Evolutionary conservation across 2,329 filamentous ascomycete species (phyloP), one percentile per base, ranked within the genome.

Genomic region (Aspergillus ruber): DNA sequence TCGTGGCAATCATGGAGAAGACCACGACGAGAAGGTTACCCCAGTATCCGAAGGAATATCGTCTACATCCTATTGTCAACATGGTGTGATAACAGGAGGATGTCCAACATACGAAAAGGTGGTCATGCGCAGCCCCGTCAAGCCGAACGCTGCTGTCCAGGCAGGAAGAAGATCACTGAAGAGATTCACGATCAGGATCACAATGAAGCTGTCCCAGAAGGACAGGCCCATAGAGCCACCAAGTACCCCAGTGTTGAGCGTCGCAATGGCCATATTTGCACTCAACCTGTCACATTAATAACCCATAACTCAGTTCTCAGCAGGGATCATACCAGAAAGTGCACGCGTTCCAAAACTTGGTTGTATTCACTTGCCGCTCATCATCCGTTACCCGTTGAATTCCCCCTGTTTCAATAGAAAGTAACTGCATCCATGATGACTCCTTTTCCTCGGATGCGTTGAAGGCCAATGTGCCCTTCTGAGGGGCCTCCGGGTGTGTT

Each of bases 41-140:
- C 65, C 65, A 69, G 32, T 67, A 68, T 35, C 65, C 65, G 48
- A 69, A 69, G 3, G 65, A 68, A 48, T 67, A 69, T 29, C 66
- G 56, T 12, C 62, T 64, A 17, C 3, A 17, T 2, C 7, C 2
- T 7, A 5, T 15, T 9, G 15, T 32, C 9, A 42, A 42, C 39
- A 36, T 21, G 21, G 29, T 27, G 18, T 10, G 5, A 5, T 2
- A 40, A 2, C 1, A 15, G 25, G 8, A 13, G n/a, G 20, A 13
- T 17, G 33, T 17, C n/a, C 12, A 8, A 45, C 57, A 13, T 41
- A 59, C 56, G 57, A 59, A 42, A 68, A 67, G 0, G 61, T 67
- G 13, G 64, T 68, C 62, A 67, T 69, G 6, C 64, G 57, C 18
- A 68, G 49, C 2, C 65, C 67, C 0, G 65, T 66, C 15, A 69